These are phyloP conservation scores for Diplodia sapinea DNA, from an alignment of 2,329 filamentous ascomycete genomes.

Conservation along the genomic window DNA sequence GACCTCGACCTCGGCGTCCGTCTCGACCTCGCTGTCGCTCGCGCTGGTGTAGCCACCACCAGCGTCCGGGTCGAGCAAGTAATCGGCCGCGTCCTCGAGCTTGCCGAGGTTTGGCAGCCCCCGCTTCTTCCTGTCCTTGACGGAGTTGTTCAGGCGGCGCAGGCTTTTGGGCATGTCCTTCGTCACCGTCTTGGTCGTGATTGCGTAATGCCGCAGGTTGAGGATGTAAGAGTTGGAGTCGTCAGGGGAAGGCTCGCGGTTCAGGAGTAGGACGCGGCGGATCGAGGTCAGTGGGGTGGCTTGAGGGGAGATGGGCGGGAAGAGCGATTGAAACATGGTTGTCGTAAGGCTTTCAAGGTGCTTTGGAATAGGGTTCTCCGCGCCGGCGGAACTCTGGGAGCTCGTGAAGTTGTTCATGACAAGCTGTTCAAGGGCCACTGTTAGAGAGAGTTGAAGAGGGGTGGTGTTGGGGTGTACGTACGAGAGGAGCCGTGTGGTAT, in stretches of 20 bases:
- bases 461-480: not conserved
- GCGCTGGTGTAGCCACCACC: constrained; percentile 84
- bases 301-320: constrained; percentile 93
- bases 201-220: constrained; percentile 92
- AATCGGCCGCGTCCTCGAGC: constrained; percentile 92
- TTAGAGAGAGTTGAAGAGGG: not conserved
- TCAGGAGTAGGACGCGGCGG: constrained; percentile 85
- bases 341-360: constrained; percentile 93
- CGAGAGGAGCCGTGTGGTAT: constrained; percentile 75
- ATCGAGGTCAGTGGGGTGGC: constrained; percentile 90
- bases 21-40: constrained; percentile 90
- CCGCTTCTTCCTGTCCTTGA: constrained; percentile 70
- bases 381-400: constrained; percentile 47
- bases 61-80: constrained; percentile 79
- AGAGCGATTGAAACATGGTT: constrained; percentile 93
- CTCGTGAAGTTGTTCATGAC: constrained; percentile 98
- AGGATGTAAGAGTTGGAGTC: constrained; percentile 71
- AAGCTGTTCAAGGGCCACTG: constrained; percentile 61
- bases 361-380: constrained; percentile 75
- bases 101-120: constrained; percentile 86
- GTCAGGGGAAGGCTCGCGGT: constrained; percentile 67
- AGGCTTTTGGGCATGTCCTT: constrained; percentile 80
- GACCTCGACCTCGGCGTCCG: constrained; percentile 94
- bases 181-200: constrained; percentile 79
- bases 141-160: constrained; percentile 81